Percentiles rank a stretch among this genome's conserved stretches.
Evolutionary conservation across 345 rosid genomes (phyloP).

Genomic region (Eucalyptus sp.): DNA sequence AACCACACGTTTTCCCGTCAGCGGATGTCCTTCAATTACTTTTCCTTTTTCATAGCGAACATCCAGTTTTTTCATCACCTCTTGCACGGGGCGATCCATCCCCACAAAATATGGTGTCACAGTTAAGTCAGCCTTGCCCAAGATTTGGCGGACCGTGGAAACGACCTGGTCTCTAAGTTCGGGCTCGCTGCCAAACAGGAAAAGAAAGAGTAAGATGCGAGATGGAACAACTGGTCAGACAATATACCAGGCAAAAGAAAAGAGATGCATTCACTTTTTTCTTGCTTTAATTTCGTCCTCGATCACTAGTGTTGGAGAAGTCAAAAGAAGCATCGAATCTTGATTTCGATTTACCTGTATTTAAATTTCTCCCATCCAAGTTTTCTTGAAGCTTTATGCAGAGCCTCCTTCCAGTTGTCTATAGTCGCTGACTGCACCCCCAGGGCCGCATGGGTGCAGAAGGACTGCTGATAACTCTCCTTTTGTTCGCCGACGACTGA

Average conservation of each 20-base stretch:
- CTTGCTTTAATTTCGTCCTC: too few species aligned
- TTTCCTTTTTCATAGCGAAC: neutral
- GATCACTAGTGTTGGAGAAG: too few species aligned
- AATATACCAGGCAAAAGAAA: too few species aligned
- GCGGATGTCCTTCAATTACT: neutral
- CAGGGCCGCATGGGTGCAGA: rapidly evolving
- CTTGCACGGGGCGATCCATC: neutral
- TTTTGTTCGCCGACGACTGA: rapidly evolving
- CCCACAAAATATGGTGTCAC: neutral
- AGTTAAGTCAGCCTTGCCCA: neutral
- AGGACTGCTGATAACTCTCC: too few species aligned
- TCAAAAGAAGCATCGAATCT: too few species aligned
- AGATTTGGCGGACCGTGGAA: neutral
- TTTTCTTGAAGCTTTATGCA: rapidly evolving
- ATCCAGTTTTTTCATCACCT: neutral
- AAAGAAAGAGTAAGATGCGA: neutral
- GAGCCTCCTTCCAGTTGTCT: too few species aligned
- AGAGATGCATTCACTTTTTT: too few species aligned
- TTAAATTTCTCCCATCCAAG: too few species aligned
- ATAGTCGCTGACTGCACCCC: too few species aligned
- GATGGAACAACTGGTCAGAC: too few species aligned
- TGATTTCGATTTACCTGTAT: too few species aligned
- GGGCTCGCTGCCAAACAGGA: neutral
- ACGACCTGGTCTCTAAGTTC: neutral
- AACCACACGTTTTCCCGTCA: neutral